Evolutionary conservation across 306 rosid species (phyloP).

Genomic region (Citrullus amarus): DNA sequence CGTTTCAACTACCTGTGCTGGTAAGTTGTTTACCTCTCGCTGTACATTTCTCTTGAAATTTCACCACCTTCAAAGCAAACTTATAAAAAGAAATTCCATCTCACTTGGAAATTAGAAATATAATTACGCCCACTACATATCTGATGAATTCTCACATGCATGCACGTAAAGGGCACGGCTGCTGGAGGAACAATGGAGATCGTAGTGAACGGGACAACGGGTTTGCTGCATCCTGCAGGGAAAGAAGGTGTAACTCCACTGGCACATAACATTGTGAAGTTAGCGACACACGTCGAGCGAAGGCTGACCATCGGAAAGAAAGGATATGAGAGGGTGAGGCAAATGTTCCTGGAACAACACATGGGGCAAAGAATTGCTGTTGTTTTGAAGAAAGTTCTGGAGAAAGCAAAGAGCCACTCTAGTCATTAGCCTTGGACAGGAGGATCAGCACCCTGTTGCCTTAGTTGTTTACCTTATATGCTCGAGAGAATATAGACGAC

Average conservation of each 20-base stretch:
- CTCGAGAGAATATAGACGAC: background rate
- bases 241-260: conserved; percentile 65
- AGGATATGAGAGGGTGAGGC: conserved; percentile 71
- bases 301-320: conserved; percentile 81
- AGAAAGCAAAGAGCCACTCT: conserved; percentile 33
- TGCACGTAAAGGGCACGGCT: conserved; percentile 53
- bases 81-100: background rate
- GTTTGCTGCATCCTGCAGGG: conserved; percentile 67
- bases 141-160: background rate
- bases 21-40: conserved; percentile 21
- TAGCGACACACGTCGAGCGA: conserved; percentile 79
- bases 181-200: conserved; percentile 96
- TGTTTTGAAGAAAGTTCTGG: conserved; percentile 62
- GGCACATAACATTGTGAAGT: conserved; percentile 58
- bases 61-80: background rate
- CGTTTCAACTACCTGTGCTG: conserved; percentile 77
- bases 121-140: background rate
- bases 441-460: background rate
- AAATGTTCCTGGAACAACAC: conserved; percentile 65
- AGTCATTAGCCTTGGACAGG: conserved; percentile 10
- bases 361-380: conserved; percentile 74
- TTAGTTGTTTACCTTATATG: background rate
- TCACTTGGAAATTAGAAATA: background rate
- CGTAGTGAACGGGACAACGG: conserved; percentile 68
- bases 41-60: conserved; percentile 3